phyloP scores from a whole-genome alignment of 2,329 filamentous ascomycete species.

The Apiospora hydei region DNA sequence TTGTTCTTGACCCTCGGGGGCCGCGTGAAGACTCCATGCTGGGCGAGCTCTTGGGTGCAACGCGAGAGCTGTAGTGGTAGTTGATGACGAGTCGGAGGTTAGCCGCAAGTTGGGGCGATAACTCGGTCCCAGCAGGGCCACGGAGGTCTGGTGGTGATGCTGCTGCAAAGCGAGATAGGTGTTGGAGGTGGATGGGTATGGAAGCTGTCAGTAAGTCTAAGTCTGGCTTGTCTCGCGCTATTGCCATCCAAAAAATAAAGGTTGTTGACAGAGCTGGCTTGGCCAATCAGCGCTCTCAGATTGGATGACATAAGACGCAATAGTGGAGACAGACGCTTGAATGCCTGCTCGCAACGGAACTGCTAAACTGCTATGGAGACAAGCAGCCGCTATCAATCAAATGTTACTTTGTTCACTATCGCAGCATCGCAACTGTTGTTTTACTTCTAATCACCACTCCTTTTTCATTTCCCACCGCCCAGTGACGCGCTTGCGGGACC shows the following conservation, averaged over 20 bases:
- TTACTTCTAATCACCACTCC: neutral
- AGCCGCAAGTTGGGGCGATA: neutral
- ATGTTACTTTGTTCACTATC: slow-evolving; percentile 15
- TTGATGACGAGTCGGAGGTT: neutral
- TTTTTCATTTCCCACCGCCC: neutral
- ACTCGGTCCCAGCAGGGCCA: neutral
- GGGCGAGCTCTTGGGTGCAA: slow-evolving; percentile 30
- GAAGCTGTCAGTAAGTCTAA: neutral
- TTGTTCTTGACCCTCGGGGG: slow-evolving; percentile 99
- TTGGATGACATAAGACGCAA: neutral
- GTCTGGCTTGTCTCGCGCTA: neutral
- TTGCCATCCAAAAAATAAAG: slow-evolving; percentile 14
- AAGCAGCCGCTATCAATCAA: neutral
- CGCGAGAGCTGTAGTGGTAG: neutral
- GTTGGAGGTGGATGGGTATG: neutral
- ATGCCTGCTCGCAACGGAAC: slow-evolving; percentile 8
- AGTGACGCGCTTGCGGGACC: neutral
- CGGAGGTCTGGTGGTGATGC: neutral
- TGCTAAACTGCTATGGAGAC: neutral
- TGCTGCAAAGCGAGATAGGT: neutral
- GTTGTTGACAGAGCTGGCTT: slow-evolving; percentile 8
- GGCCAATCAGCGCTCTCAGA: neutral
- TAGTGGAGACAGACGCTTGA: neutral
- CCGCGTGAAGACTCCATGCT: slow-evolving; percentile 90
- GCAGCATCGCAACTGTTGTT: neutral